Base-by-base conservation (phyloP, 106 monocot species). In the Hemerocallis citrina region DNA sequence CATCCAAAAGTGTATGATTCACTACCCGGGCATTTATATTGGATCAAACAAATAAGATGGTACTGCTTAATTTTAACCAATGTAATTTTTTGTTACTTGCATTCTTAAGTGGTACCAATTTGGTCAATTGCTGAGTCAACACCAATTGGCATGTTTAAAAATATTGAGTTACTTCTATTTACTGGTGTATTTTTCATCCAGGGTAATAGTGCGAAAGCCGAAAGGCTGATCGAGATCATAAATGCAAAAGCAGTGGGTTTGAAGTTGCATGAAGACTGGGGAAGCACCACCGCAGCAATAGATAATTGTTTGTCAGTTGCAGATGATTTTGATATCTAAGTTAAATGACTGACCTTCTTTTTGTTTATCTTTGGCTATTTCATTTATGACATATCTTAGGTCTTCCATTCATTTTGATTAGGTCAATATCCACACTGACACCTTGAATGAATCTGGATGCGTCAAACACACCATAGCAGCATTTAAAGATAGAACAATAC, bases 201-300 rank as follows among this genome's bases (percentile, higher is more conserved):
- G 96, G 96, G 96, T 8, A 96, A 96, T 48, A 91, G 71, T 82
- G 65, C 96, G 44, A 96, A 91, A 50, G 74, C 86, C 17, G 96
- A 91, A 64, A 91, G 87, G 20, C 65, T 96, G 71, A 63, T 52
- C 52, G 96, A 96, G 65, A 96, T 96, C 29, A 82, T 96, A 15
- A 75, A 84, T 55, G 75, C 96, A 21, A 91, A 91, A 72, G 96
- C 96, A 58, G 87, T 96, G 90, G 96, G 96, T 42, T 56, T 96
- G 69, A 96, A 96, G 69, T 71, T 96, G 68, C 96, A 96, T 73
- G 96, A 96, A 74, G 96, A 96, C 50, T 96, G 96, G 96, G 96
- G 96, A 66, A 96, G 79, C 72, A 96, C 96, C 6, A 90, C 96
- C 59, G 73, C 96, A 69, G 86, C 81, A 37, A 91, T 96, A 59